Evolutionary conservation across 345 rosid genomes (phyloP).

Genomic region (Noccaea bulbosa): DNA sequence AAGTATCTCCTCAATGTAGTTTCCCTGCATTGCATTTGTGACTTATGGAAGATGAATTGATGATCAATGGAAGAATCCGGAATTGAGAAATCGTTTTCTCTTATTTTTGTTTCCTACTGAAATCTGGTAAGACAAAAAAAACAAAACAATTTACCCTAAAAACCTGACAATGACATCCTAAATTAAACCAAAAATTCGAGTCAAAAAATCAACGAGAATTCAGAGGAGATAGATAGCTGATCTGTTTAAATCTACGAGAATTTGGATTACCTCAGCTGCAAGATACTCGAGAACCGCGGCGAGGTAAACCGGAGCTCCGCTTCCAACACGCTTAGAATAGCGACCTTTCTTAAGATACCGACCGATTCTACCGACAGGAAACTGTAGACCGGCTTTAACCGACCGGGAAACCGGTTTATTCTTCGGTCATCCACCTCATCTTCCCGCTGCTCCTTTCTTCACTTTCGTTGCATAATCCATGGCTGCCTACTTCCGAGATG

Average conservation of each 20-base stretch:
- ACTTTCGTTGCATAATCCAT: slow-evolving; percentile 62
- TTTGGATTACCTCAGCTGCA: slow-evolving; percentile 66
- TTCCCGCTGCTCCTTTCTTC: slow-evolving; percentile 73
- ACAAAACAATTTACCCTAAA: too few species aligned
- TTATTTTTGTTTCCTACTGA: neutral
- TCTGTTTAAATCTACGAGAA: neutral
- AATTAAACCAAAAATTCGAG: neutral
- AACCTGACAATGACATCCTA: neutral
- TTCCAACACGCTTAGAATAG: slow-evolving; percentile 65
- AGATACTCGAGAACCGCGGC: slow-evolving; percentile 85
- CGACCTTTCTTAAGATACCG: slow-evolving; percentile 79
- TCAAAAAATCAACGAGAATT: neutral
- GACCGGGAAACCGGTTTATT: slow-evolving; percentile 84
- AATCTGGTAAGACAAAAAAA: neutral
- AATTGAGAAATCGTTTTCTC: neutral
- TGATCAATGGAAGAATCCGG: neutral
- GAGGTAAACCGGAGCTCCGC: slow-evolving; percentile 80
- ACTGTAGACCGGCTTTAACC: slow-evolving; percentile 74
- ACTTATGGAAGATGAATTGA: too few species aligned
- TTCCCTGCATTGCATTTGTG: neutral
- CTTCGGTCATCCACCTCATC: slow-evolving; percentile 77
- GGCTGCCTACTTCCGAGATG: neutral
- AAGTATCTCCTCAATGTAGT: neutral
- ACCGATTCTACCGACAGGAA: slow-evolving; percentile 83
- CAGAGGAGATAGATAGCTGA: neutral